These are phyloP conservation scores for Coprinopsis strossmayeri DNA, from an alignment of 768 basidiomycete genomes.

Conservation along the genomic window DNA sequence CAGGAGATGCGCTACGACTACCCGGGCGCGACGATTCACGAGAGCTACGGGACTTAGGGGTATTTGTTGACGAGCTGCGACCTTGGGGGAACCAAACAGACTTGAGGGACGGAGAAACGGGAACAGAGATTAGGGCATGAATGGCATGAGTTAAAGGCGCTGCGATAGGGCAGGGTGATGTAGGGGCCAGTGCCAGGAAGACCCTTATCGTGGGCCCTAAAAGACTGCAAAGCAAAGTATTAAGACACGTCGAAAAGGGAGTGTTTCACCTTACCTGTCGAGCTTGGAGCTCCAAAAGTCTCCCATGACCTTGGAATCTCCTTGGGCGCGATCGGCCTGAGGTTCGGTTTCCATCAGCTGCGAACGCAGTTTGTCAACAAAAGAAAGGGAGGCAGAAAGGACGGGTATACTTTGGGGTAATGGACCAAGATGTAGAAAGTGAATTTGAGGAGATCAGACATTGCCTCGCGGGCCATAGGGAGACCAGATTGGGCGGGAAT, in stretches of 20 bases:
- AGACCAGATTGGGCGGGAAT: constrained; percentile 41
- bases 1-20: constrained; percentile 36
- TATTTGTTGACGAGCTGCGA: constrained; percentile 26
- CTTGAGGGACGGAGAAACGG: constrained; percentile 51
- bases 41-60: constrained; percentile 31
- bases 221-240: constrained; percentile 46
- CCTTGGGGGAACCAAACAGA: constrained; percentile 55
- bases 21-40: constrained; percentile 24
- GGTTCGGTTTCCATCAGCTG: constrained; percentile 40
- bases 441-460: constrained; percentile 80
- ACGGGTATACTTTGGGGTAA: constrained; percentile 63
- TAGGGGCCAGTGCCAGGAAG: constrained; percentile 59
- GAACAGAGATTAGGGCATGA: constrained; percentile 75
- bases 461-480: constrained; percentile 61
- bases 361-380: constrained; percentile 7
- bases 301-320: constrained; percentile 48
- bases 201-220: constrained; percentile 65
- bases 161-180: constrained; percentile 56
- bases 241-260: too few species aligned
- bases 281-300: constrained; percentile 73
- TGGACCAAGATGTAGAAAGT: constrained; percentile 75
- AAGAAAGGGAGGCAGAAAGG: background rate
- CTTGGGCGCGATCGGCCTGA: constrained; percentile 25
- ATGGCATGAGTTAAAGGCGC: constrained; percentile 77
- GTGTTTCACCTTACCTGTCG: constrained; percentile 58